Percentiles rank a stretch among this genome's conserved stretches.
These are phyloP conservation scores for Trichoderma sp. DNA, from an alignment of 2,329 filamentous ascomycete genomes.

Conservation along the genomic window DNA sequence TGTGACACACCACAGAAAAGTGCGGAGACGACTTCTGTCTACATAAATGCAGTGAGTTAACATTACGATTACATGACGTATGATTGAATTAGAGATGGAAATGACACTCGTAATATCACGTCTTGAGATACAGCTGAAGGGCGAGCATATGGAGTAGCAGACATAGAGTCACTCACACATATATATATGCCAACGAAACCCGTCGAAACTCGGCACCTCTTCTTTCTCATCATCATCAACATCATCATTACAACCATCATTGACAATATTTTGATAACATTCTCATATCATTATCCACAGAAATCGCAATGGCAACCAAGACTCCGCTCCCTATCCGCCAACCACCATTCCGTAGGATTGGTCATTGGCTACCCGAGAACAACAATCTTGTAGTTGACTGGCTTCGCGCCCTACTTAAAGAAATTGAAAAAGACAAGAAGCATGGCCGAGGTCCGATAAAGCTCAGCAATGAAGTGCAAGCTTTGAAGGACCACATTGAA, in stretches of 20 bases:
- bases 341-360: neutral
- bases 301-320: neutral
- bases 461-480: neutral
- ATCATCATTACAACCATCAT: neutral
- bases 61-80: neutral
- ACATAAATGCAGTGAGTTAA: neutral
- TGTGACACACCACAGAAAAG: neutral
- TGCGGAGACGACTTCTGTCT: neutral
- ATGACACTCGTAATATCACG: too few species aligned
- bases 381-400: neutral
- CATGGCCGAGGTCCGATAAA: neutral
- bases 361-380: conserved; percentile 17
- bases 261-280: neutral
- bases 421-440: neutral
- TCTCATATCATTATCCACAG: neutral
- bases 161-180: neutral
- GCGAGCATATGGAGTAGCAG: too few species aligned
- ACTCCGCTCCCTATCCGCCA: neutral
- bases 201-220: neutral
- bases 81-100: neutral
- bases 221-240: neutral
- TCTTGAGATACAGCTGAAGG: too few species aligned
- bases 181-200: neutral
- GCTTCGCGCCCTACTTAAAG: conserved; percentile 6
- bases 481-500: conserved; percentile 19